These are phyloP conservation scores for Antitrichia curtipendula DNA, from an alignment of 225 moss, liverwort and hornwort species.

Conservation along the genomic window DNA sequence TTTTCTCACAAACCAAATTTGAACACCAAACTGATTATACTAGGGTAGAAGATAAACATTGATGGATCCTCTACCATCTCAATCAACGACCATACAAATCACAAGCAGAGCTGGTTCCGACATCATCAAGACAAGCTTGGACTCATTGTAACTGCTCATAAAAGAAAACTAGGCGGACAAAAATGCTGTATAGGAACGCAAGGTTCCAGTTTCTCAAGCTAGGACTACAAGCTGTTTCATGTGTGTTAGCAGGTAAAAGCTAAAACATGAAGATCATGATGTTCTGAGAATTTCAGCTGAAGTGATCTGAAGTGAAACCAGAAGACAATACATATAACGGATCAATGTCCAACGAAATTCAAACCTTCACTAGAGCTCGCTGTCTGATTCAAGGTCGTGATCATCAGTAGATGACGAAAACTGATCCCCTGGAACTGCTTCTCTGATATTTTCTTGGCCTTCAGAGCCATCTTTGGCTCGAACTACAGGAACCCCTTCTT, in stretches of 20 bases:
- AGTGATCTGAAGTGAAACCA: not conserved
- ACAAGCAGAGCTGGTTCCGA: not conserved
- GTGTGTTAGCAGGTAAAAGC: not conserved
- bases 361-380: slow-evolving; percentile 27
- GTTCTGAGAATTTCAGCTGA: not conserved
- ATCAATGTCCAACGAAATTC: not conserved
- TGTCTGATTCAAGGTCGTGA: not conserved
- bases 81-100: not conserved
- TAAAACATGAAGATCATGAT: not conserved
- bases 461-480: not conserved
- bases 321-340: not conserved
- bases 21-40: not conserved
- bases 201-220: not conserved
- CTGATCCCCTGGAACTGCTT: slow-evolving; percentile 6
- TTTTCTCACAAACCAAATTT: not conserved
- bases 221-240: not conserved
- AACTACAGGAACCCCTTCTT: slow-evolving; percentile 4
- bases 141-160: not conserved
- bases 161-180: not conserved
- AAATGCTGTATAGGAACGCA: not conserved
- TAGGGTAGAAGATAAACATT: not conserved
- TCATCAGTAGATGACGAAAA: slow-evolving; percentile 9
- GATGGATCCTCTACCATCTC: not conserved
- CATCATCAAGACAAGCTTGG: not conserved
- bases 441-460: slow-evolving; percentile 6